These are phyloP conservation scores for Gloeostereum incarnatum DNA, from an alignment of 768 basidiomycete species.

Conservation along the genomic window DNA sequence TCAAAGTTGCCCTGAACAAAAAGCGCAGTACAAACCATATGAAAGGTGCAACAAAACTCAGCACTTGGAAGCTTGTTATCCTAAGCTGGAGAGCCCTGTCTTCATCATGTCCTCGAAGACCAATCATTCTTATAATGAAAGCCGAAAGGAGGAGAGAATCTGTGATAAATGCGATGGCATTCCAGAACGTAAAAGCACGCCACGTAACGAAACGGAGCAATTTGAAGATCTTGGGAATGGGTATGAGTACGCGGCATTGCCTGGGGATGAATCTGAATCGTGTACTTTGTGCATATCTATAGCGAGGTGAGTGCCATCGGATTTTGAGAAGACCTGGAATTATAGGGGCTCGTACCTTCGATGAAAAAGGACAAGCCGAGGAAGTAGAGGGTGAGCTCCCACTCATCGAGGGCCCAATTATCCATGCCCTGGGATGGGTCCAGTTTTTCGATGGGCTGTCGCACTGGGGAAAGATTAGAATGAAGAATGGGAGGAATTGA, in stretches of 20 bases:
- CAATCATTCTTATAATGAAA: conserved; percentile 61
- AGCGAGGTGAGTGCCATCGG: no score
- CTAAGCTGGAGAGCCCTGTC: conserved; percentile 28
- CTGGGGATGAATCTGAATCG: no score
- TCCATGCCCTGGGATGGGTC: conserved; percentile 45
- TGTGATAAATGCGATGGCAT: conserved; percentile 57
- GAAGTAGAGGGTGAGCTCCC: conserved; percentile 75
- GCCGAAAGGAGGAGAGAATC: conserved; percentile 66
- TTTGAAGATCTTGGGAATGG: conserved; percentile 46
- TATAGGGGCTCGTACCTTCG: conserved; percentile 70
- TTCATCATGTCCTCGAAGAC: conserved; percentile 31
- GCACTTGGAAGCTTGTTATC: conserved; percentile 75
- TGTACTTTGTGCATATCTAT: no score
- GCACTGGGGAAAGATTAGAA: conserved; percentile 32
- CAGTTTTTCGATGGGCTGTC: conserved; percentile 67
- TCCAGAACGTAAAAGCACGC: conserved; percentile 81
- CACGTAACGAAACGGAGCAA: conserved; percentile 69
- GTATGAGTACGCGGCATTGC: neutral
- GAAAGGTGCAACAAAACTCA: conserved; percentile 82
- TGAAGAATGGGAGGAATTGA: conserved; percentile 2
- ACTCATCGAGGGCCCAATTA: conserved; percentile 51
- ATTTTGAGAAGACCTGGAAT: no score
- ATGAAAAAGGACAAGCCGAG: conserved; percentile 70
- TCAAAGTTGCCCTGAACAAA: neutral
- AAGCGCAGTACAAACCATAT: conserved; percentile 54